These are phyloP conservation scores for Silene uniflora DNA, from an alignment of 148 eudicot species.

Conservation along the genomic window DNA sequence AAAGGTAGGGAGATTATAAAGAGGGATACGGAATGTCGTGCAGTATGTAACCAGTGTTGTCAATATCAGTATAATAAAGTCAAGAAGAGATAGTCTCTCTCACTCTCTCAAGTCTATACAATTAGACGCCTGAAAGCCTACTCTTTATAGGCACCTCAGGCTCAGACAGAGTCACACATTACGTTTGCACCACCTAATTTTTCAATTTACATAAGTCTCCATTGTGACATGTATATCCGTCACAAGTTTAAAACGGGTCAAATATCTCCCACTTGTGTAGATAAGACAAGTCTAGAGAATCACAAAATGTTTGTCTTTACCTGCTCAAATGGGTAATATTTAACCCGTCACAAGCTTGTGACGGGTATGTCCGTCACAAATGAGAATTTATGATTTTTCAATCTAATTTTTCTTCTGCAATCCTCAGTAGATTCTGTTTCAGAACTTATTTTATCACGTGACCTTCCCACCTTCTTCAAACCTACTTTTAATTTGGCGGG, in stretches of 20 bases:
- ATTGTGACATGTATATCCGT: no score
- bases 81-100: background rate
- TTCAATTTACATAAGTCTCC: background rate
- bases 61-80: background rate
- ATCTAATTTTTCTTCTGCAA: background rate
- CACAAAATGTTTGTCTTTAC: no score
- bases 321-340: no score
- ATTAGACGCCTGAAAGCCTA: background rate
- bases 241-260: no score
- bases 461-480: background rate
- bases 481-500: no score
- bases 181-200: background rate
- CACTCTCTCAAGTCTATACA: background rate
- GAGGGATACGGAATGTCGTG: conserved; percentile 2
- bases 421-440: background rate
- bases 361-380: no score
- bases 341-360: no score
- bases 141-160: background rate
- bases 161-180: background rate
- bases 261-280: no score
- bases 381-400: no score
- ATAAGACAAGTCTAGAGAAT: no score
- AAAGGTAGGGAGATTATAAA: no score
- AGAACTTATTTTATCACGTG: conserved; percentile 1
- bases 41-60: conserved; percentile 1